phyloP scores from a whole-genome alignment of 2,329 filamentous ascomycete genomes.

The Diaporthe humulicola region DNA sequence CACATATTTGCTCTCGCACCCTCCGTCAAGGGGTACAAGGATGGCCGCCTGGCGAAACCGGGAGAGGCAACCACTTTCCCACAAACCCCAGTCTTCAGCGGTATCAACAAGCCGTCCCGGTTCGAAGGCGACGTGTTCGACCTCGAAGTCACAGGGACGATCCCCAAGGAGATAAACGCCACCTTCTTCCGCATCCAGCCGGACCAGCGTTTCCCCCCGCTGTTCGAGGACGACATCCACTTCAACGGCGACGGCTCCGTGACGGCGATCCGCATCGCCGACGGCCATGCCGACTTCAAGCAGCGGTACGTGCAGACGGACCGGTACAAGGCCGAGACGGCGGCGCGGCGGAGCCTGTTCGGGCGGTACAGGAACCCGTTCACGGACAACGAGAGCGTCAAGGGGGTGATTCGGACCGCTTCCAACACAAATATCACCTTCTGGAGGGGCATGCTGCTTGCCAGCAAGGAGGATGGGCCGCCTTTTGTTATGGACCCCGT shows the following conservation, averaged over 20 bases:
- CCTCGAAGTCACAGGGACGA: constrained; percentile 56
- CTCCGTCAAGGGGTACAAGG: constrained; percentile 47
- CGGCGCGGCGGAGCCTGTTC: constrained; percentile 57
- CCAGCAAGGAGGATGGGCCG: constrained; percentile 67
- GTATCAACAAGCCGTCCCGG: constrained; percentile 54
- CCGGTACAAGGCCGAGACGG: constrained; percentile 47
- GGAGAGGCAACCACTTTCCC: constrained; percentile 50
- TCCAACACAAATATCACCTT: constrained; percentile 73
- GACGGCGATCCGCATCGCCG: constrained; percentile 55
- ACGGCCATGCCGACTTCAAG: constrained; percentile 57
- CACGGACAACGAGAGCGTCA: constrained; percentile 68
- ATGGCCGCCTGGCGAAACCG: constrained; percentile 47
- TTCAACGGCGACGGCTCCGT: constrained; percentile 55
- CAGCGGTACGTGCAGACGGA: constrained; percentile 59
- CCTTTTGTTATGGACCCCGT: constrained; percentile 64
- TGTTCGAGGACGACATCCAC: constrained; percentile 65
- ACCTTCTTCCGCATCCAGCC: constrained; percentile 65
- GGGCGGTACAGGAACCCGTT: constrained; percentile 70
- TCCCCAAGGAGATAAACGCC: constrained; percentile 59
- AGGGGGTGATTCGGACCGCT: constrained; percentile 67
- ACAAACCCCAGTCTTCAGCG: constrained; percentile 49
- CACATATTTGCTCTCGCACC: constrained; percentile 52
- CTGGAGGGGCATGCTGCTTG: constrained; percentile 68
- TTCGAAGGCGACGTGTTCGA: constrained; percentile 53
- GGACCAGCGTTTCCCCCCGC: constrained; percentile 66